Conservation (phyloP, 2,329 filamentous ascomycete genomes). For the Aphanocladium album region DNA sequence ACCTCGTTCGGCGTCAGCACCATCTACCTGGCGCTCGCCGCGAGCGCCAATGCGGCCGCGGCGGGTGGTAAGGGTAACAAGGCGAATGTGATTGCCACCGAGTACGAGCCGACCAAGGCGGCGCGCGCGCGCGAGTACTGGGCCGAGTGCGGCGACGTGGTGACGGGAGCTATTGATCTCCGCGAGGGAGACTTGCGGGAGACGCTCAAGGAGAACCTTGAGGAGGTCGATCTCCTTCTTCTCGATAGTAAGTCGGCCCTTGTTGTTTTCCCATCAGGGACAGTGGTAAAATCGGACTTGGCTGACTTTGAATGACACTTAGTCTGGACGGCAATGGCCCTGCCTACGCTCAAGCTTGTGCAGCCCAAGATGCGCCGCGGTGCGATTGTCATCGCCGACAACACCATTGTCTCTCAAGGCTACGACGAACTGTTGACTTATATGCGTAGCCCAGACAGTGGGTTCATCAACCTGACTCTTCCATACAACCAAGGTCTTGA, state of each 20-base stretch:
- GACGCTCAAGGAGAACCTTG: conserved; percentile 32
- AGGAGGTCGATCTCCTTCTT: conserved; percentile 36
- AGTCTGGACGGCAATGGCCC: conserved; percentile 49
- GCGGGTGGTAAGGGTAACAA: background rate
- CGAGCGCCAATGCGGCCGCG: conserved; percentile 34
- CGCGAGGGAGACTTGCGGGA: conserved; percentile 49
- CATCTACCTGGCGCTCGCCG: conserved; percentile 53
- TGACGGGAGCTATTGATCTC: conserved; percentile 45
- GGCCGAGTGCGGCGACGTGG: conserved; percentile 40
- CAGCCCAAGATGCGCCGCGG: conserved; percentile 37
- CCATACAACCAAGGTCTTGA: conserved; percentile 19
- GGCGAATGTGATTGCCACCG: conserved; percentile 46
- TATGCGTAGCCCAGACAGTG: conserved; percentile 36
- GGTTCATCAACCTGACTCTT: conserved; percentile 35
- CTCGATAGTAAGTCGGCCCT: conserved; percentile 47
- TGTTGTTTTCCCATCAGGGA: background rate
- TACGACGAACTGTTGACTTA: conserved; percentile 42
- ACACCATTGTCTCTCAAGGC: conserved; percentile 31
- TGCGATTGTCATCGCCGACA: conserved; percentile 43
- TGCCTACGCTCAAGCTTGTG: conserved; percentile 43
- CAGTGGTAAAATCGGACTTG: background rate
- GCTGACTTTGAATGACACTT: background rate
- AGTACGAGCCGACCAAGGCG: conserved; percentile 49
- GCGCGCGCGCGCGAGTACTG: conserved; percentile 45
- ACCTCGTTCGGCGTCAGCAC: conserved; percentile 55